phyloP scores from a whole-genome alignment of 2,329 filamentous ascomycete genomes.

The Chrysoporthe puriensis region DNA sequence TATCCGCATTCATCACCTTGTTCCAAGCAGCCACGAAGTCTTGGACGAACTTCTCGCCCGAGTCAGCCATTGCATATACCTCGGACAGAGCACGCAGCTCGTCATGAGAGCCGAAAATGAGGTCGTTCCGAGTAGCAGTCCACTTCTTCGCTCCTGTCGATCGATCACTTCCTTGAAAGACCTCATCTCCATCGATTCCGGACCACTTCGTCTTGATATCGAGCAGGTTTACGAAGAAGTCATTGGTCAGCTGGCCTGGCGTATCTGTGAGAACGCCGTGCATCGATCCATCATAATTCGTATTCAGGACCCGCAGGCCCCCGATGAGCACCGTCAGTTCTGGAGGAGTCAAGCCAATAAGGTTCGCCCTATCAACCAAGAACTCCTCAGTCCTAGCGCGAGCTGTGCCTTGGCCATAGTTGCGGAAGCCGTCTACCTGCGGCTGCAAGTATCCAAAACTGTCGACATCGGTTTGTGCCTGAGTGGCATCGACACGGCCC shows the following conservation, averaged over 20 bases:
- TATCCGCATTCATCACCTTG: slow-evolving; percentile 76
- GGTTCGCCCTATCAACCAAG: slow-evolving; percentile 72
- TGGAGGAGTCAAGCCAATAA: slow-evolving; percentile 71
- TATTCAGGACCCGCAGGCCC: slow-evolving; percentile 69
- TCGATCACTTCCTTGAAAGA: slow-evolving; percentile 26
- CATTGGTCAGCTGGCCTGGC: slow-evolving; percentile 73
- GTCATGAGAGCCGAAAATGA: slow-evolving; percentile 74
- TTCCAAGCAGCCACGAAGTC: slow-evolving; percentile 74
- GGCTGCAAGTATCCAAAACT: slow-evolving; percentile 71
- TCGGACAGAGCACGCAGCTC: slow-evolving; percentile 74
- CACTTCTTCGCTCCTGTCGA: slow-evolving; percentile 66
- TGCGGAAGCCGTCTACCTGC: slow-evolving; percentile 76
- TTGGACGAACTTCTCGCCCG: slow-evolving; percentile 65
- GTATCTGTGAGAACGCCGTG: slow-evolving; percentile 70
- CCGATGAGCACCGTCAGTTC: slow-evolving; percentile 74
- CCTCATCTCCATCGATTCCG: slow-evolving; percentile 19
- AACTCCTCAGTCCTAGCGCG: slow-evolving; percentile 69
- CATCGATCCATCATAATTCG: slow-evolving; percentile 72
- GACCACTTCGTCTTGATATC: slow-evolving; percentile 67
- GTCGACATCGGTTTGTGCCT: slow-evolving; percentile 71
- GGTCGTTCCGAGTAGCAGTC: slow-evolving; percentile 69
- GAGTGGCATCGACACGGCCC: slow-evolving; percentile 71
- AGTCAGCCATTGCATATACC: slow-evolving; percentile 67
- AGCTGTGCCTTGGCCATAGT: slow-evolving; percentile 67
- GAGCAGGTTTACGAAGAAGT: slow-evolving; percentile 82